A percentile compares a stretch with the other conserved stretches of the same genome.
Conservation (phyloP, 1,139 yeast genomes). For the Geotrichum reessii region DNA sequence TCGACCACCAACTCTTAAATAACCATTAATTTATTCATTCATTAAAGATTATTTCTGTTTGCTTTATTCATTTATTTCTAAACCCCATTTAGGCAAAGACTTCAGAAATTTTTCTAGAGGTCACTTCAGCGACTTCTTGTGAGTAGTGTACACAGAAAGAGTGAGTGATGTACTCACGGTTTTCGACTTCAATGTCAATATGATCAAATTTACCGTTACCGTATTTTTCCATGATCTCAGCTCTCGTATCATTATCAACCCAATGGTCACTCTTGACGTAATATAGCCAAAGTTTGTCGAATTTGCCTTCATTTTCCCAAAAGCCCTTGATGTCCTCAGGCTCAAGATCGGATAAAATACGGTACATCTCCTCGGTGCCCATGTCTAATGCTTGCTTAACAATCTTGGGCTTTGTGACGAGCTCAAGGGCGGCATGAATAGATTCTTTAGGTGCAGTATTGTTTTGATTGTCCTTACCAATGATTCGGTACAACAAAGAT, state of each 20-base stretch:
- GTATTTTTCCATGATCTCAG: slow-evolving; percentile 38
- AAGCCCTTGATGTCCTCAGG: slow-evolving; percentile 45
- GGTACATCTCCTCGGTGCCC: slow-evolving; percentile 53
- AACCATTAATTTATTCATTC: background rate
- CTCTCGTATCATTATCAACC: slow-evolving; percentile 50
- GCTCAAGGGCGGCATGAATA: slow-evolving; percentile 41
- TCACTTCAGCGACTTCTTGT: slow-evolving; percentile 46
- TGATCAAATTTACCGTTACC: slow-evolving; percentile 23
- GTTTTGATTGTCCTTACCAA: slow-evolving; percentile 19
- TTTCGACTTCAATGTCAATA: slow-evolving; percentile 29
- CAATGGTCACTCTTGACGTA: slow-evolving; percentile 58
- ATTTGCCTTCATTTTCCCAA: slow-evolving; percentile 35
- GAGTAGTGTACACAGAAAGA: slow-evolving; percentile 55
- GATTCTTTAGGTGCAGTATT: slow-evolving; percentile 36
- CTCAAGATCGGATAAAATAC: slow-evolving; percentile 37
- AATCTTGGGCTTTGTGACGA: slow-evolving; percentile 41
- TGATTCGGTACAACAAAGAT: slow-evolving; percentile 17
- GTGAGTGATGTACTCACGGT: slow-evolving; percentile 43
- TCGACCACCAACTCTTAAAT: slow-evolving; percentile 54
- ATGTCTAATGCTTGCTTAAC: slow-evolving; percentile 50
- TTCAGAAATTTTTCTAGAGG: slow-evolving; percentile 26
- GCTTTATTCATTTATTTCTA: background rate
- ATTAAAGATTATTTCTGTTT: background rate
- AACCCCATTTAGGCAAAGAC: background rate
- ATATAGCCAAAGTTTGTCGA: slow-evolving; percentile 46